Conservation (phyloP, 1,284 basidiomycete genomes). For the Trametes versicolor region DNA sequence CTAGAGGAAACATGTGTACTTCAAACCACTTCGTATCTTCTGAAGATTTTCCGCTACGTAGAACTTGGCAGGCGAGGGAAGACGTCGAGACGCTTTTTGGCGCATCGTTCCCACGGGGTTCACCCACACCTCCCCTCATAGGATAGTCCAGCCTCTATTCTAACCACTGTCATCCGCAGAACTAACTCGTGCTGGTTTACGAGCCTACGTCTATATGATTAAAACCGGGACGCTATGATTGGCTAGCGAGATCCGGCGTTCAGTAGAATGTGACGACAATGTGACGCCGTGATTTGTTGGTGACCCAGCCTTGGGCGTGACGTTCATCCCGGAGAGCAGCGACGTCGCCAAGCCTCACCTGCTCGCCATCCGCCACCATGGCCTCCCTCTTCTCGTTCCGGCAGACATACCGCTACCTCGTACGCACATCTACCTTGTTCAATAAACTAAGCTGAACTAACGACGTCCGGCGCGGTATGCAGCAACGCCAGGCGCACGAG, state of each 20-base stretch:
- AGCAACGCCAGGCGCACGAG: constrained; percentile 91
- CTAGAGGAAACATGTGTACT: too few species aligned
- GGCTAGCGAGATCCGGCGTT: constrained; percentile 4
- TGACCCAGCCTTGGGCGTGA: background rate
- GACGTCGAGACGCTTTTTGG: too few species aligned
- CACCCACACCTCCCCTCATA: too few species aligned
- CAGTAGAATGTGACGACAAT: constrained; percentile 12
- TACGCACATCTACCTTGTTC: constrained; percentile 35
- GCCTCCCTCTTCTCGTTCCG: constrained; percentile 55
- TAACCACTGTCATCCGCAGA: too few species aligned
- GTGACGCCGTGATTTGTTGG: constrained; percentile 8
- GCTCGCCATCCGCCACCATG: constrained; percentile 45
- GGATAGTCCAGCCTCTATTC: too few species aligned
- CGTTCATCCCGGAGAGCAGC: constrained; percentile 16
- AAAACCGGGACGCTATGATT: constrained; percentile 4
- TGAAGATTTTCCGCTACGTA: too few species aligned
- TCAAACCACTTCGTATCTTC: too few species aligned
- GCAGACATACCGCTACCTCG: constrained; percentile 61
- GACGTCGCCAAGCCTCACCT: constrained; percentile 4
- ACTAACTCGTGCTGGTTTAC: too few species aligned
- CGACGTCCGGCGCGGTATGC: constrained; percentile 6
- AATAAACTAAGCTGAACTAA: background rate
- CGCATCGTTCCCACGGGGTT: too few species aligned
- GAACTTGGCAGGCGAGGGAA: too few species aligned
- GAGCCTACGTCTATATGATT: background rate